Evolutionary conservation across 108 stramenopile species (phyloP), one percentile per base, ranked within the genome.

Genomic region (Pseudonitzschia delicatissima): DNA sequence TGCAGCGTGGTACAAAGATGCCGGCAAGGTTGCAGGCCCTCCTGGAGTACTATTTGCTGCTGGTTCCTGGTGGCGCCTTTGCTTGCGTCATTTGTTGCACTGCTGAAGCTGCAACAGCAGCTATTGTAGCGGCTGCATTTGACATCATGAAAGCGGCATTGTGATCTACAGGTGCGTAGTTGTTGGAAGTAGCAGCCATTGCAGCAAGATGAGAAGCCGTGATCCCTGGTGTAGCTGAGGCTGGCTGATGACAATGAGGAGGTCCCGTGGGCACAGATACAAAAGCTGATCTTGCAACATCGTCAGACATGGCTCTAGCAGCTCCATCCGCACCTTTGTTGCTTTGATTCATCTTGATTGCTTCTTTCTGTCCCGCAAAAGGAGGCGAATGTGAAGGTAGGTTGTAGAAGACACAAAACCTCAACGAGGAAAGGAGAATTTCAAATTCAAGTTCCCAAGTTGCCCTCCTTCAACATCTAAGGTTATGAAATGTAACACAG

Each of bases 101-200:
- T 8, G 76, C 70, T 34, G 64, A 57, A 29, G 76, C 76, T n/a
- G 76, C 69, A 34, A 71, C 70, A 45, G 69, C 68, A 23, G 76
- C 76, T 32, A 71, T 69, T 5, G 68, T 67, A 27, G 76, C 76
- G 5, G 70, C 76, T 29, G 76, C 69, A 45, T 77, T 70, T 23
- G 69, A 49, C 62, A 64, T 70, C 75, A 76, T 69, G 21, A 72
- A 26, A 21, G 60, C 60, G 12, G 62, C 57, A 60, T 45, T 59
- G 17, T 64, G 72, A 23, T 73, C 64, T 29, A 55, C 27, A 2
- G 53, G 53, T 55, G 53, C 6, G n/a, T 33, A 55, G 3, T 8
- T n/a, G 15, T 55, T 31, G 2, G 53, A 55, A n/a, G 29, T 29
- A 55, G 53, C 53, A 55, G 53, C 53, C 53, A 55, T 55, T 15